Evolutionary conservation across 202 grass and related monocot species (phyloP).

Genomic region (Dendrocalamus latiflorus): DNA sequence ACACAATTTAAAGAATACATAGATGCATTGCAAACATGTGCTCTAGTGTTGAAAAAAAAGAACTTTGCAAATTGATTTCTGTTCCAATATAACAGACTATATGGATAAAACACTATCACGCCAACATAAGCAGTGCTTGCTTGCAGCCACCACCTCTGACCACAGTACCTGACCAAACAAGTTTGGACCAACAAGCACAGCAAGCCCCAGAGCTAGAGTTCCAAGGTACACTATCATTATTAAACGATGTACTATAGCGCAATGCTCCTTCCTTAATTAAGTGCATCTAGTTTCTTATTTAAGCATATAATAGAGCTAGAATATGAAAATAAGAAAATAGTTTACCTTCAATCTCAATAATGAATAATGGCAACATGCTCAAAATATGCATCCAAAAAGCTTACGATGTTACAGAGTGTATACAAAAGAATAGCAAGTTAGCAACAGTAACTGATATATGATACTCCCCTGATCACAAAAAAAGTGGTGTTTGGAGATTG

Average conservation of each 20-base stretch:
- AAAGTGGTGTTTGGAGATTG: background rate
- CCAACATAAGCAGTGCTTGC: background rate
- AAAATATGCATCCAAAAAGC: background rate
- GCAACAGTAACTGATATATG: background rate
- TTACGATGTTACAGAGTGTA: background rate
- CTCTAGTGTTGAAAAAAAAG: background rate
- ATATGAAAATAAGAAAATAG: background rate
- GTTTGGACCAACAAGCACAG: background rate
- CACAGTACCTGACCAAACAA: background rate
- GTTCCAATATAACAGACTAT: background rate
- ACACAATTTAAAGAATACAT: slow-evolving; percentile 20
- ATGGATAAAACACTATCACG: background rate
- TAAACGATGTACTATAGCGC: background rate
- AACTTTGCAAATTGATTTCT: background rate
- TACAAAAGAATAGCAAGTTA: background rate
- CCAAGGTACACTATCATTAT: background rate
- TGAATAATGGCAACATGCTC: background rate
- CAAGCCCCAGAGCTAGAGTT: background rate
- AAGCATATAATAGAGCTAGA: background rate
- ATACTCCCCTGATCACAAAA: background rate
- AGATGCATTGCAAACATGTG: background rate
- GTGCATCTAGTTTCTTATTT: background rate
- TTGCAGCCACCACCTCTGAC: background rate
- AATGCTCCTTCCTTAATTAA: background rate
- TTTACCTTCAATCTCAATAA: background rate